Evolutionary conservation across 257 asterid genomes (phyloP).

Genomic region (Lycium barbarum): DNA sequence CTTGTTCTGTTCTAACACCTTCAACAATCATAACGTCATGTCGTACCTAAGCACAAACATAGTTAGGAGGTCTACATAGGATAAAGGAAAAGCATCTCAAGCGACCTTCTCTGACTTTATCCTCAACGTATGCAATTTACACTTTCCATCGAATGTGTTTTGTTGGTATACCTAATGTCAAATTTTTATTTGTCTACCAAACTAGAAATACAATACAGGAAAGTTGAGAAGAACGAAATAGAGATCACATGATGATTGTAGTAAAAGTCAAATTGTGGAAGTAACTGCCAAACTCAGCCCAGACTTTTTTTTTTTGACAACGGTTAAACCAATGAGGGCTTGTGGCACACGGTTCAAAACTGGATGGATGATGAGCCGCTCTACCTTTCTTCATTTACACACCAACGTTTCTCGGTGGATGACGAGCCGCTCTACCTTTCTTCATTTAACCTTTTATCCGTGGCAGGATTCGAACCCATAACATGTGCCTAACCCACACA

Average conservation of each 20-base stretch:
- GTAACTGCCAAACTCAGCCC: background rate
- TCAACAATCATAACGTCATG: background rate
- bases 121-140: background rate
- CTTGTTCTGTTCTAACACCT: background rate
- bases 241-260: background rate
- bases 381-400: background rate
- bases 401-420: background rate
- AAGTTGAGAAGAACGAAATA: background rate
- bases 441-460: background rate
- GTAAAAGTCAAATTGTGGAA: background rate
- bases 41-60: background rate
- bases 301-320: background rate
- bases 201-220: background rate
- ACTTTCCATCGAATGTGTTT: background rate
- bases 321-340: background rate
- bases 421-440: background rate
- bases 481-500: background rate
- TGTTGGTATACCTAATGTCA: background rate
- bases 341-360: background rate
- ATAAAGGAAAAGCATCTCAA: background rate
- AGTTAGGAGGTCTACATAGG: background rate
- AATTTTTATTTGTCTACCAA: background rate
- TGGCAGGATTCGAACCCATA: background rate
- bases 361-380: background rate
- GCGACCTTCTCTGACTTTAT: background rate